A percentile compares a stretch with the other conserved stretches of the same genome.
phyloP scores from a whole-genome alignment of 1,284 basidiomycete species.

The Termitomyces sp. region DNA sequence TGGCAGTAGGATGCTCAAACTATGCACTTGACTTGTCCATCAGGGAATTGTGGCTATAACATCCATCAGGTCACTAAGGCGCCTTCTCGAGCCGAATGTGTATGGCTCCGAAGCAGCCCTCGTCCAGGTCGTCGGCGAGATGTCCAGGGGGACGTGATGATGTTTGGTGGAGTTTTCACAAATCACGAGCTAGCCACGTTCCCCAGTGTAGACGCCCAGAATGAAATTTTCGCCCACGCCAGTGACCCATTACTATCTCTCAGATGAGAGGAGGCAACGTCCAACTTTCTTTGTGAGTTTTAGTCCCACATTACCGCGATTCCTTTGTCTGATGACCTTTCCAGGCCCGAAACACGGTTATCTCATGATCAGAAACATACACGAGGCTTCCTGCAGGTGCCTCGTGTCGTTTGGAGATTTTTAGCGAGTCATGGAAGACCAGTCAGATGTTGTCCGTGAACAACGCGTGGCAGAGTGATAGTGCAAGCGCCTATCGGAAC shows the following conservation, averaged over 20 bases:
- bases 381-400: neutral
- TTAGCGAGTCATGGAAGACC: neutral
- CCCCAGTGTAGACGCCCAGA: neutral
- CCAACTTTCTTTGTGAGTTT: neutral
- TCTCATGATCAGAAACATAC: neutral
- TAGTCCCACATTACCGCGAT: neutral
- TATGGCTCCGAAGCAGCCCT: neutral
- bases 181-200: neutral
- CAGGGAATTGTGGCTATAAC: neutral
- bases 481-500: neutral
- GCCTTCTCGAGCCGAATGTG: neutral
- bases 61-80: neutral
- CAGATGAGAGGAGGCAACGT: neutral
- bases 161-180: neutral
- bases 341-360: neutral
- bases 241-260: neutral
- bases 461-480: neutral
- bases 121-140: too few species aligned
- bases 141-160: neutral
- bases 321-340: neutral
- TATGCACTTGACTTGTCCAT: neutral
- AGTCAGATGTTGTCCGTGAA: neutral
- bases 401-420: neutral
- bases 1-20: neutral
- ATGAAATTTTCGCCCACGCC: neutral